Evolutionary conservation across 2,329 filamentous ascomycete genomes (phyloP).

Genomic region (Ophiosphaerella herpotricha): DNA sequence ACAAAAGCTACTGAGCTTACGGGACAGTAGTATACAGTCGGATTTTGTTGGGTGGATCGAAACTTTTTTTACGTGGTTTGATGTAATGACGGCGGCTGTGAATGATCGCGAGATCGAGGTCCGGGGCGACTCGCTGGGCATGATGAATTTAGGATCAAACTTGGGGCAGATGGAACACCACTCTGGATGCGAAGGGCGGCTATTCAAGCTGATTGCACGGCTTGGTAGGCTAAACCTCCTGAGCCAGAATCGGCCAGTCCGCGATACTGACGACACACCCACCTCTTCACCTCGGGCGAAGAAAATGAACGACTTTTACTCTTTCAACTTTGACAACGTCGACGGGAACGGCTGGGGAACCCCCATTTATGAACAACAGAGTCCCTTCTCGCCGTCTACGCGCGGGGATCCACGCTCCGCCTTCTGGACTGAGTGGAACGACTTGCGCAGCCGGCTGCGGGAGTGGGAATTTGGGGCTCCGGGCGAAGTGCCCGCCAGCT

Average conservation of each 20-base stretch:
- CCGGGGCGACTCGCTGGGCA: slow-evolving; percentile 64
- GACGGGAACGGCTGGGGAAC: slow-evolving; percentile 70
- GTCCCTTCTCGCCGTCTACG: slow-evolving; percentile 46
- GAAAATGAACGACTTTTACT: slow-evolving; percentile 56
- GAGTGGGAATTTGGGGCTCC: slow-evolving; percentile 71
- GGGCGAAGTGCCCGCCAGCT: slow-evolving; percentile 30
- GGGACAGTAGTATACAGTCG: slow-evolving; percentile 64
- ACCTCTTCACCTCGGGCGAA: slow-evolving; percentile 40
- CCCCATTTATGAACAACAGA: slow-evolving; percentile 55
- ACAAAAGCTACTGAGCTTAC: slow-evolving; percentile 82
- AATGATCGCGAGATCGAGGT: slow-evolving; percentile 90
- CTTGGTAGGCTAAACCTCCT: slow-evolving; percentile 84
- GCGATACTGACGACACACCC: slow-evolving; percentile 41
- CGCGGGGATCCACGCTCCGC: slow-evolving; percentile 60
- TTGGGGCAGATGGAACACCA: slow-evolving; percentile 81
- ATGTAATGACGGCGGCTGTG: slow-evolving; percentile 87
- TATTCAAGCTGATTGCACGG: slow-evolving; percentile 85
- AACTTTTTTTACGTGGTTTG: slow-evolving; percentile 90
- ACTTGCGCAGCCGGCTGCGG: slow-evolving; percentile 74
- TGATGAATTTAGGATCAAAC: slow-evolving; percentile 66
- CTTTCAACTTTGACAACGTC: slow-evolving; percentile 61
- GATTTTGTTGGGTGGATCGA: slow-evolving; percentile 87
- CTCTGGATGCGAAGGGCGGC: slow-evolving; percentile 80
- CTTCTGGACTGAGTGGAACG: slow-evolving; percentile 90
- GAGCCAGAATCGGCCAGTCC: slow-evolving; percentile 66